Evolutionary conservation across 768 basidiomycete genomes (phyloP), one percentile per base, ranked within the genome.

Genomic region (Rossbeevera mucosa): DNA sequence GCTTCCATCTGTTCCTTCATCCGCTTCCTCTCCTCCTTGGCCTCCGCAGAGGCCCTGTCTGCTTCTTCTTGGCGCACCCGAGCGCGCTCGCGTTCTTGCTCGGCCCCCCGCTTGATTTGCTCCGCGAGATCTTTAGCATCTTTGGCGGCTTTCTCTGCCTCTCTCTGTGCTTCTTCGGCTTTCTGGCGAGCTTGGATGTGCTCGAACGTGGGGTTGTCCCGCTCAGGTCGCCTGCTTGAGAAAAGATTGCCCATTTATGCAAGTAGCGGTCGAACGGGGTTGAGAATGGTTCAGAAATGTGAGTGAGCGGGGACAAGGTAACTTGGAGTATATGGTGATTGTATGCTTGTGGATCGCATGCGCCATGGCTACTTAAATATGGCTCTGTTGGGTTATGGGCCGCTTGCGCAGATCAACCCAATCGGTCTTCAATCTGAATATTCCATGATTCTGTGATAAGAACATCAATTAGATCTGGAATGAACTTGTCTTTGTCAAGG

Each of bases 1-100:
- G 58, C 61, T 2, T 30, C 48, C 54, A 65, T 60, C 40, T 53
- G 54, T 20, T 1, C 14, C 52, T 6, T 53, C 60, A 64, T 50
- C 25, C 20, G 44, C 21, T 43, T 41, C 0, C 18, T 42, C 40
- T 59, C 54, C 25, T 47, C 58, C 4, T 41, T 43, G 1, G 57
- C 59, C 2, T 7, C 18, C 9, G 45, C 43, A 0, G 55, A 51
- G 0, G 54, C 52, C 22, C 12, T 8, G 14, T 54, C 52, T 0
- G 62, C 63, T 6, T 52, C 47, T 7, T 53, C 52, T 47, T 61
- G 64, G 11, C 52, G 40, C 6, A 1, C 24, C 3, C 9, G 40
- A 0, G 56, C 59, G 5, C 24, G 20, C 44, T 54, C 5, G 9
- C 62, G 52, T 0, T 61, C 66, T 8, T 48, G 12, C 0, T 53